Percentiles rank a stretch among this genome's conserved stretches.
phyloP scores from a whole-genome alignment of 225 moss, liverwort and hornwort species.

The Bryum argenteum region DNA sequence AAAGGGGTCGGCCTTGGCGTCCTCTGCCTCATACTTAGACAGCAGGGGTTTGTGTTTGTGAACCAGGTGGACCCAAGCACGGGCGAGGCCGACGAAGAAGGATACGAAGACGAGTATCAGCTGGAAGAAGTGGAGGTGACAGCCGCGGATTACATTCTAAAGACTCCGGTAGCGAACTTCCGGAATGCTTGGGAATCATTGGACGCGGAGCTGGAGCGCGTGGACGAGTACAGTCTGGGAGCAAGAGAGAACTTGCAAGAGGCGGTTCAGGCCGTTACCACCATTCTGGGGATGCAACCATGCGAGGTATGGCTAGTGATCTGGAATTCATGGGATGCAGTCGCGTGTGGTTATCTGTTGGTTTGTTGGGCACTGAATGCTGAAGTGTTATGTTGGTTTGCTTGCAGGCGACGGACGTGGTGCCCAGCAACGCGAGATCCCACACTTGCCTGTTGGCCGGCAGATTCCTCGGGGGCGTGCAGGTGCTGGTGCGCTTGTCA shows the following conservation, averaged over 20 bases:
- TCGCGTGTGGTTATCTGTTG: no score
- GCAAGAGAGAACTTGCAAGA: conserved; percentile 74
- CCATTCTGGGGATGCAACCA: conserved; percentile 78
- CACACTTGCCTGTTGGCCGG: conserved; percentile 78
- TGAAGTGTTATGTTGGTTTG: conserved; percentile 6
- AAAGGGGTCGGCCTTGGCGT: no score
- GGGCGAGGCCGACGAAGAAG: conserved; percentile 77
- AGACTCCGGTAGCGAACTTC: conserved; percentile 70
- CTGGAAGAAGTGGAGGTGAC: conserved; percentile 81
- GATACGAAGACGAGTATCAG: conserved; percentile 71
- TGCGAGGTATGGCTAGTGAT: conserved; percentile 64
- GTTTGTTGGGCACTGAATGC: neutral
- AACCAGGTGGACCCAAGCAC: conserved; percentile 74
- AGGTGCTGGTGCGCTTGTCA: conserved; percentile 73
- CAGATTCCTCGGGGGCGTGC: conserved; percentile 66
- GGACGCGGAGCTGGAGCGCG: conserved; percentile 66
- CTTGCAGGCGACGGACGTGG: conserved; percentile 68
- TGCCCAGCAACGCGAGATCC: conserved; percentile 75
- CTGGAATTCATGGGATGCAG: neutral
- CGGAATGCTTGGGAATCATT: conserved; percentile 77
- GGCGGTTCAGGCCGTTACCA: conserved; percentile 74
- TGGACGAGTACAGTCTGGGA: conserved; percentile 81
- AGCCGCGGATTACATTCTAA: conserved; percentile 76
- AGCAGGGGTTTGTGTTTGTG: no score
- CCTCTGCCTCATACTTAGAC: no score